Evolutionary conservation across 2,329 filamentous ascomycete species (phyloP), one percentile per base, ranked within the genome.

Genomic region (Akanthomyces uredinophilus): DNA sequence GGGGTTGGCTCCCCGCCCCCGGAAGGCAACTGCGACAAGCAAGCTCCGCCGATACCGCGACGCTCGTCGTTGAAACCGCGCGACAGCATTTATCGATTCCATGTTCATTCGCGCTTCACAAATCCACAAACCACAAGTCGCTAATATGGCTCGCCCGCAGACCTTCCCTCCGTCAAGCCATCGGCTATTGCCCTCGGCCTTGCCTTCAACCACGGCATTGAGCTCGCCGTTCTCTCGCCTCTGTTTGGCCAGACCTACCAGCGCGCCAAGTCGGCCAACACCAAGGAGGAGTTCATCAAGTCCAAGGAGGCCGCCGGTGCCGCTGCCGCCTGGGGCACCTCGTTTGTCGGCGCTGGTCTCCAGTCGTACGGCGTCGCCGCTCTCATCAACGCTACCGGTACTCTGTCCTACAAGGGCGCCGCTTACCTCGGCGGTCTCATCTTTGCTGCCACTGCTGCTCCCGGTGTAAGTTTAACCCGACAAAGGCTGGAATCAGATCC

Each of bases 161-260:
- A 86, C 73, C 80, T 87, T 39, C 84, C 84, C 67, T 75, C 93
- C 69, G 95, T 99, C 74, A 98, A 97, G 89, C 95, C 95, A 70
- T 97, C 93, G 74, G 94, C 95, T 72, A 96, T 99, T 74, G 95
- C 94, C 73, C 87, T 98, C 73, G 95, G 95, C 79, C 95, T 93
- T 66, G 81, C 92, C 77, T 99, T 97, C 87, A 97, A 90, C 84
- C 94, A 99, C 81, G 88, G 88, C 71, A 84, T 92, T 71, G 95
- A 95, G 73, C 87, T 95, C 67, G 93, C 91, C 66, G 87, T 98
- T 70, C 86, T 98, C 66, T 85, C 87, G 64, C 94, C 94, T 66
- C 80, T 98, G 78, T 96, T 98, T 76, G 94, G 95, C 74, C 89
- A 96, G 73, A 94, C 92, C 73, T 97, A 96, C 85, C 88, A 93